Base-by-base conservation (phyloP, 495 filamentous ascomycete genomes). In the Penicillium flavigenum region DNA sequence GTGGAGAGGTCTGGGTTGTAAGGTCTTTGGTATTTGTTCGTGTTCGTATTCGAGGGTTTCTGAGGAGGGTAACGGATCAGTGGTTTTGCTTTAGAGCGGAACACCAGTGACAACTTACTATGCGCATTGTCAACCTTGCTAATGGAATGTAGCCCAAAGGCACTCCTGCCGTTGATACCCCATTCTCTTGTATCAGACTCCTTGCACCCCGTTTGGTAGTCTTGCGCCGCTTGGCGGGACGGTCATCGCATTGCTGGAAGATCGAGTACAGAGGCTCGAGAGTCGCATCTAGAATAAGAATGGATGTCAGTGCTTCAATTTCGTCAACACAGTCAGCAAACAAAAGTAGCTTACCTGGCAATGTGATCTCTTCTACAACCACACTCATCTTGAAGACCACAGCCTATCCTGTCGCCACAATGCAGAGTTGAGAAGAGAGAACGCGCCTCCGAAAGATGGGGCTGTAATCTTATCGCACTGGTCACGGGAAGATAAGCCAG, bases 141-240 rank as follows among this genome's bases (percentile, higher is more conserved):
- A 79, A 51, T 43, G 74, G 70, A 44, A 79, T 73, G 46, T 77
- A 74, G 0, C 72, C 72, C 43, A 56, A 17, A 44, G 72, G 72
- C 4, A 66, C 54, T 39, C 62, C 51, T 24, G 58, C 57, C 4
- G 39, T n/a, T 3, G 66, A 67, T 14, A 67, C 7, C 2, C 66
- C 67, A 47, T 61, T 50, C 29, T 57, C 17, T 7, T 64, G 22
- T 26, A 56, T 45, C 8, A 77, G 56, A 29, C 63, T 72, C 17
- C 51, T 60, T n/a, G 54, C 29, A 4, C 47, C 53, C 20, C 61
- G 45, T 41, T 64, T 59, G 11, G 42, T 8, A 34, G 70, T 26
- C 56, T 75, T 79, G 57, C 71, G 74, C 43, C 76, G 74, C 62
- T 79, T 79, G 24, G 38, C 63, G 10, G 61, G 64, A 56, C 46